Percentiles rank a stretch among this genome's conserved stretches.
Conservation (phyloP, 2,329 filamentous ascomycete species). For the Colletotrichum echinochloae region DNA sequence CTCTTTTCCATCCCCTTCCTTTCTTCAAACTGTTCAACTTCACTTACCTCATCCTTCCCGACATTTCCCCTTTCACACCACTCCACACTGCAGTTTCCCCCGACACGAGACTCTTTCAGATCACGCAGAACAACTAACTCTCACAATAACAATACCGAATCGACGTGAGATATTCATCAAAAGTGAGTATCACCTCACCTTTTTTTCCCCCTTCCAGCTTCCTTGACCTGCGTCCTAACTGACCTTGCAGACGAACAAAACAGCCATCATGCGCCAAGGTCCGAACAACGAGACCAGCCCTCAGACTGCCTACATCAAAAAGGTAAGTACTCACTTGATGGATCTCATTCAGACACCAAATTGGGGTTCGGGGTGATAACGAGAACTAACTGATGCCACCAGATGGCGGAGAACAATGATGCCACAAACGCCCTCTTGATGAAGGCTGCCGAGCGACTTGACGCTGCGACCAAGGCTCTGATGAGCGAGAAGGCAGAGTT, state of each 20-base stretch:
- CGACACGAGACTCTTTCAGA: not conserved
- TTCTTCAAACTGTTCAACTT: not conserved
- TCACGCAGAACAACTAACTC: not conserved
- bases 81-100: too few relatives aligned
- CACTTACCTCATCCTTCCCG: not conserved
- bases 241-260: not conserved
- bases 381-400: not conserved
- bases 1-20: not conserved
- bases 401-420: not conserved
- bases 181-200: not conserved
- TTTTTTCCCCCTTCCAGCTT: not conserved
- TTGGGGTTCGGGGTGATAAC: fast-evolving
- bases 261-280: not conserved
- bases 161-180: not conserved
- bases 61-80: not conserved
- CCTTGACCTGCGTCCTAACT: not conserved
- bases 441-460: not conserved
- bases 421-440: not conserved
- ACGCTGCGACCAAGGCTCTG: not conserved
- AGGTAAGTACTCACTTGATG: not conserved
- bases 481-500: not conserved
- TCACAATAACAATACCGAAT: not conserved
- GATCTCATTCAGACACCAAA: too few relatives aligned
- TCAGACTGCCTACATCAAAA: not conserved
- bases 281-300: not conserved